Conservation (phyloP, 306 rosid species). For the Cicer bijugum region DNA sequence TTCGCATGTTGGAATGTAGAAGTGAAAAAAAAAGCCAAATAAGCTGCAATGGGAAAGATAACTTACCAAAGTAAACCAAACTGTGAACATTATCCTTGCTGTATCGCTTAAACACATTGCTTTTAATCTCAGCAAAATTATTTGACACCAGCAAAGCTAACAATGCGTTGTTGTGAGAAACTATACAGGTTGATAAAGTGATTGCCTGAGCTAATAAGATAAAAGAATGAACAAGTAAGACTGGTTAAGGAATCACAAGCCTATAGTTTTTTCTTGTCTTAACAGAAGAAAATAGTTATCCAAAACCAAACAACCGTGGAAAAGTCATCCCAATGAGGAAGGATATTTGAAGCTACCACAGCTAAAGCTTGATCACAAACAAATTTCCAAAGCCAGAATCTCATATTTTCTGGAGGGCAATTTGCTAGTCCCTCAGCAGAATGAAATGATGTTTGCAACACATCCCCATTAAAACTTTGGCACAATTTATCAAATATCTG, state of each 20-base stretch:
- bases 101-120: conserved; percentile 90
- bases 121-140: conserved; percentile 96
- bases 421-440: conserved; percentile 90
- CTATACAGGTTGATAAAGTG: conserved; percentile 93
- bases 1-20: conserved; percentile 35
- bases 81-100: conserved; percentile 91
- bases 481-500: conserved; percentile 99
- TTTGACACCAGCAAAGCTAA: conserved; percentile 94
- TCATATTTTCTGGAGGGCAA: conserved; percentile 66
- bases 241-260: conserved; percentile 69
- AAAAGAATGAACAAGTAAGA: conserved; percentile 83
- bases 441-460: conserved; percentile 85
- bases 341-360: conserved; percentile 94
- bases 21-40: not conserved
- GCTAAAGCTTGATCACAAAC: conserved; percentile 77
- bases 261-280: not conserved
- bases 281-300: conserved; percentile 37
- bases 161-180: conserved; percentile 95
- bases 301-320: conserved; percentile 27
- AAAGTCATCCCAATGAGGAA: conserved; percentile 42
- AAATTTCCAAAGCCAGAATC: conserved; percentile 87
- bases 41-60: conserved; percentile 37
- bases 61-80: conserved; percentile 92
- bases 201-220: conserved; percentile 98
- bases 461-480: conserved; percentile 92